Evolutionary conservation across 371 early-diverging fungal species (phyloP).

Genomic region (Synchytrium microbalum): DNA sequence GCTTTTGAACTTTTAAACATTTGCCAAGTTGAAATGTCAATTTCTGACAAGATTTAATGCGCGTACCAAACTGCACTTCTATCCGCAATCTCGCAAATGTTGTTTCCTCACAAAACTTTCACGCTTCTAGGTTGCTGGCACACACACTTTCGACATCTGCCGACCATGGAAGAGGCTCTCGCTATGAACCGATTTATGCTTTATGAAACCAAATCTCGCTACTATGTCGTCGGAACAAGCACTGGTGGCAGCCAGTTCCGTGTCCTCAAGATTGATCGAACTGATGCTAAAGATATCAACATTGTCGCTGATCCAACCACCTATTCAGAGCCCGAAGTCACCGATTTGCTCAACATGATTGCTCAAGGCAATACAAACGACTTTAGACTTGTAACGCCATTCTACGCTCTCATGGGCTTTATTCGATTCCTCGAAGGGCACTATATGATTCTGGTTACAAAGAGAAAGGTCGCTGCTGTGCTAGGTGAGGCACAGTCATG

Average conservation of each 20-base stretch:
- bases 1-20: too few species aligned
- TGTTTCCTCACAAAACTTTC: too few species aligned
- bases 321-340: slow-evolving; percentile 66
- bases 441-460: slow-evolving; percentile 85
- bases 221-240: slow-evolving; percentile 77
- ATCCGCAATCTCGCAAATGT: too few species aligned
- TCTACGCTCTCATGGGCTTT: slow-evolving; percentile 78
- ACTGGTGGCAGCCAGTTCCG: slow-evolving; percentile 63
- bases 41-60: too few species aligned
- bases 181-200: slow-evolving; percentile 55
- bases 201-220: slow-evolving; percentile 79
- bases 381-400: slow-evolving; percentile 54
- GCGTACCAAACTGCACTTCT: too few species aligned
- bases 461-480: slow-evolving; percentile 71
- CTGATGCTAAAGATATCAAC: slow-evolving; percentile 30
- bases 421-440: slow-evolving; percentile 85
- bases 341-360: slow-evolving; percentile 70
- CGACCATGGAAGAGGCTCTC: too few species aligned
- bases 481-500: too few species aligned
- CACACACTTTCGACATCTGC: too few species aligned
- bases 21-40: too few species aligned
- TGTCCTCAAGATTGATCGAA: slow-evolving; percentile 83
- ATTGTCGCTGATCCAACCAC: slow-evolving; percentile 38
- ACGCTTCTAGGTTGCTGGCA: too few species aligned
- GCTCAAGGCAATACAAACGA: slow-evolving; percentile 78